Percentiles rank a stretch among this genome's conserved stretches.
Evolutionary conservation across 2,329 filamentous ascomycete species (phyloP).

Genomic region (Microsporum ferrugineum): DNA sequence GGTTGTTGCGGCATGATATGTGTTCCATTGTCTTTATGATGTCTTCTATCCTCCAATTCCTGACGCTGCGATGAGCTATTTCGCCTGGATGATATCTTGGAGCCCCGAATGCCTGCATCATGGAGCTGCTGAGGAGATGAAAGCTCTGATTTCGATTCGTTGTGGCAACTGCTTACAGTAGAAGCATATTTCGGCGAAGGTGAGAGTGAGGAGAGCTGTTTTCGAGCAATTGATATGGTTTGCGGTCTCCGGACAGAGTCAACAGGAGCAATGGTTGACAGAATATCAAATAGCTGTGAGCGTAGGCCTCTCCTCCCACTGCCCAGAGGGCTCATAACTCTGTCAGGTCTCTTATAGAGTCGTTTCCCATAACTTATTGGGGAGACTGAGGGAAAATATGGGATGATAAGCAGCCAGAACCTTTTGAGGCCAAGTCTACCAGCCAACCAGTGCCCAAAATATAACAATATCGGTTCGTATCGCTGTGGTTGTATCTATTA

Average conservation of each 20-base stretch:
- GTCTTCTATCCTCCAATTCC: neutral
- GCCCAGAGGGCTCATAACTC: constrained; percentile 1
- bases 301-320: neutral
- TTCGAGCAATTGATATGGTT: neutral
- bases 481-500: neutral
- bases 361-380: neutral
- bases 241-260: neutral
- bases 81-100: neutral
- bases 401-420: neutral
- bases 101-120: neutral
- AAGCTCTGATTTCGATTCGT: neutral
- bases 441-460: neutral
- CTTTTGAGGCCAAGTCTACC: neutral
- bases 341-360: neutral
- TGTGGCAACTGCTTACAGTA: neutral
- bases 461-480: neutral
- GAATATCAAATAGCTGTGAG: neutral
- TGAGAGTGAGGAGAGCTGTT: neutral
- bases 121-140: neutral
- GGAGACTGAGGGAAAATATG: neutral
- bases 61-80: neutral
- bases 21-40: neutral
- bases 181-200: neutral
- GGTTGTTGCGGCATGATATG: neutral
- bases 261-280: neutral